These are phyloP conservation scores for Barbarea vulgaris DNA, from an alignment of 345 rosid genomes.

Conservation along the genomic window DNA sequence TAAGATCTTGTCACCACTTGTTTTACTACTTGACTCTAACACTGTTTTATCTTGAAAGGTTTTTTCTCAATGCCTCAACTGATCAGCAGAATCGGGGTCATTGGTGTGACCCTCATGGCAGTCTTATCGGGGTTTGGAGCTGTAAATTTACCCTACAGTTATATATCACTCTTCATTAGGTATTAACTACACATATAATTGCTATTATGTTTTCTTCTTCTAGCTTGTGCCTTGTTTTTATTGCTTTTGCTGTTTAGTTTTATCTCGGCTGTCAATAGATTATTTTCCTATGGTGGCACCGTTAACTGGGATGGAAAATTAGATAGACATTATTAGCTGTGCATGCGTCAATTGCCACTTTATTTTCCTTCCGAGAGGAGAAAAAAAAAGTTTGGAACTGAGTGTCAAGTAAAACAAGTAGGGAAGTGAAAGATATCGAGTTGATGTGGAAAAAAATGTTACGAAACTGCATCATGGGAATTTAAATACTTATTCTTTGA, in stretches of 20 bases:
- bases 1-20: conserved; percentile 15
- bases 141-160: conserved; percentile 96
- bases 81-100: conserved; percentile 95
- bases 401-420: background rate
- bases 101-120: conserved; percentile 98
- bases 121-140: conserved; percentile 98
- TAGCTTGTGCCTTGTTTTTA: conserved; percentile 1
- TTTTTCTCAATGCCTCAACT: conserved; percentile 94
- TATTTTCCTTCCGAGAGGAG: background rate
- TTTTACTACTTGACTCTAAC: conserved; percentile 11
- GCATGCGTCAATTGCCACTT: conserved; percentile 1
- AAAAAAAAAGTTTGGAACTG: background rate
- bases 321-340: conserved; percentile 13
- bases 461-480: conserved; percentile 1
- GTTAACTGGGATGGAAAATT: background rate
- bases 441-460: conserved; percentile 3
- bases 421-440: background rate
- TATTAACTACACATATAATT: conserved; percentile 28
- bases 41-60: conserved; percentile 53
- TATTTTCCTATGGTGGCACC: background rate
- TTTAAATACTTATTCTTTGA: background rate
- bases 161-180: conserved; percentile 97
- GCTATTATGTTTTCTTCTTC: background rate
- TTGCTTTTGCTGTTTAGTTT: conserved; percentile 13
- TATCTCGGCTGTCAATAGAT: background rate